phyloP scores from a whole-genome alignment of 139 green algal genomes.

The Yamagishiella unicocca region DNA sequence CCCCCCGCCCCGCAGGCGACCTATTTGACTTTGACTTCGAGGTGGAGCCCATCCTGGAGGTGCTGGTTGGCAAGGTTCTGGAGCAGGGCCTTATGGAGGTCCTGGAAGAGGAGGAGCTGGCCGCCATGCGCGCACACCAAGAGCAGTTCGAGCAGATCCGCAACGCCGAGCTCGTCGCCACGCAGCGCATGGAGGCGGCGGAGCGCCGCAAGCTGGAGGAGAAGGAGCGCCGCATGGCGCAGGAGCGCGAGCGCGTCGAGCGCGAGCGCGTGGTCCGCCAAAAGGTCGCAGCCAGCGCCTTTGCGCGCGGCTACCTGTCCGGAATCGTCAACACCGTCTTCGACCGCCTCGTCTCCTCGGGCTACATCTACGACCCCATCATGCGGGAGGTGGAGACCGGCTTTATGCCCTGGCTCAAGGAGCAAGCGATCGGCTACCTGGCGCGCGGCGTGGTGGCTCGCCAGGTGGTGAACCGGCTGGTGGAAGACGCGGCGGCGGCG shows the following conservation, averaged over 20 bases:
- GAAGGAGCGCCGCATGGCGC: conserved; percentile 80
- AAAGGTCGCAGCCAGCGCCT: conserved; percentile 78
- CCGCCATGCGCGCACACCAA: conserved; percentile 84
- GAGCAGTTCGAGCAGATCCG: conserved; percentile 85
- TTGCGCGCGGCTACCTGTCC: conserved; percentile 86
- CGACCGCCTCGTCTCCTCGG: conserved; percentile 69
- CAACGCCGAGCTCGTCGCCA: conserved; percentile 85
- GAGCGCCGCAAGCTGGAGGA: conserved; percentile 88
- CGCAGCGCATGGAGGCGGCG: conserved; percentile 88
- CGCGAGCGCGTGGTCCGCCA: conserved; percentile 73
- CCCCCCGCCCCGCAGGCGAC: conserved; percentile 70
- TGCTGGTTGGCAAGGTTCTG: conserved; percentile 90
- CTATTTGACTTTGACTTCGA: conserved; percentile 95
- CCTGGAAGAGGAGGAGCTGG: conserved; percentile 91
- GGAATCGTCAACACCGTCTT: conserved; percentile 83
- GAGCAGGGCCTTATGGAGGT: conserved; percentile 93
- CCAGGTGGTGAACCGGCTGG: conserved; percentile 56
- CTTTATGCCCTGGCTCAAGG: conserved; percentile 86
- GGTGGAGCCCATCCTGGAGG: conserved; percentile 91
- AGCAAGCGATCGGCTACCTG: conserved; percentile 66
- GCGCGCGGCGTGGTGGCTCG: conserved; percentile 58
- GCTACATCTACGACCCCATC: conserved; percentile 90
- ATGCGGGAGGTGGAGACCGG: conserved; percentile 76
- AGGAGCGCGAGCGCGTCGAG: conserved; percentile 78
- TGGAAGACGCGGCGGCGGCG: conserved; percentile 48